Conservation (phyloP, 2,329 filamentous ascomycete species). For the Thermothelomyces thermophilus region DNA sequence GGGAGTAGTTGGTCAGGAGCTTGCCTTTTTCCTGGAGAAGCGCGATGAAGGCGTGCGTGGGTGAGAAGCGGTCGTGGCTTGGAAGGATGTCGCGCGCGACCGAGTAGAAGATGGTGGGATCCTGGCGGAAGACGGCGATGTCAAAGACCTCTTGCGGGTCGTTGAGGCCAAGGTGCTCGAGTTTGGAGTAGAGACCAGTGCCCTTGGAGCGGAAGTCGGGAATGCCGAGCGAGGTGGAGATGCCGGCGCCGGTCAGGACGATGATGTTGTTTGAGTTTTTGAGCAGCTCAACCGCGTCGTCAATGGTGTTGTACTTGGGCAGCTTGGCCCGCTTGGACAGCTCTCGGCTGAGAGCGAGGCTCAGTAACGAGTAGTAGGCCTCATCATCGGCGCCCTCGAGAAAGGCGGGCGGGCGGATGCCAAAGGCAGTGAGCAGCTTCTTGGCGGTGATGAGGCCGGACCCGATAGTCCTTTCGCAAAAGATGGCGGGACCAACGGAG, state of each 20-base stretch:
- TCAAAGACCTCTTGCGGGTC: conserved; percentile 97
- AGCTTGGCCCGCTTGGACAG: conserved; percentile 77
- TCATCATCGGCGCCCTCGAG: conserved; percentile 68
- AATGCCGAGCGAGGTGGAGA: conserved; percentile 93
- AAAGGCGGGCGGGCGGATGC: conserved; percentile 65
- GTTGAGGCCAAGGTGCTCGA: conserved; percentile 67
- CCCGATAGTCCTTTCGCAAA: conserved; percentile 66
- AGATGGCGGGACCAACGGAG: conserved; percentile 68
- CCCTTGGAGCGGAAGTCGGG: conserved; percentile 94
- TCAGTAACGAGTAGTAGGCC: conserved; percentile 67
- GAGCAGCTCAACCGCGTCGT: conserved; percentile 77
- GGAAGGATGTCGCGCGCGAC: conserved; percentile 88
- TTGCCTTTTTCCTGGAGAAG: conserved; percentile 83
- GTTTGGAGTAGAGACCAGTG: conserved; percentile 81
- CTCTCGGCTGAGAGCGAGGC: conserved; percentile 71
- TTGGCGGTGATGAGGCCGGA: conserved; percentile 65
- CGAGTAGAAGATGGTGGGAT: conserved; percentile 85
- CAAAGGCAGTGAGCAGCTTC: conserved; percentile 82
- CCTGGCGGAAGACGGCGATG: conserved; percentile 75
- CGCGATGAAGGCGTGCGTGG: conserved; percentile 89
- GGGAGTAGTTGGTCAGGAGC: conserved; percentile 92
- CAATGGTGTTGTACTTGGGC: conserved; percentile 70
- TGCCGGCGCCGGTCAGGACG: conserved; percentile 90
- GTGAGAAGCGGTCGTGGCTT: conserved; percentile 70
- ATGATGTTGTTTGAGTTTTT: conserved; percentile 74